Percentiles rank a stretch among this genome's conserved stretches.
Conservation (phyloP, 768 basidiomycete genomes). For the Mycena amicta region DNA sequence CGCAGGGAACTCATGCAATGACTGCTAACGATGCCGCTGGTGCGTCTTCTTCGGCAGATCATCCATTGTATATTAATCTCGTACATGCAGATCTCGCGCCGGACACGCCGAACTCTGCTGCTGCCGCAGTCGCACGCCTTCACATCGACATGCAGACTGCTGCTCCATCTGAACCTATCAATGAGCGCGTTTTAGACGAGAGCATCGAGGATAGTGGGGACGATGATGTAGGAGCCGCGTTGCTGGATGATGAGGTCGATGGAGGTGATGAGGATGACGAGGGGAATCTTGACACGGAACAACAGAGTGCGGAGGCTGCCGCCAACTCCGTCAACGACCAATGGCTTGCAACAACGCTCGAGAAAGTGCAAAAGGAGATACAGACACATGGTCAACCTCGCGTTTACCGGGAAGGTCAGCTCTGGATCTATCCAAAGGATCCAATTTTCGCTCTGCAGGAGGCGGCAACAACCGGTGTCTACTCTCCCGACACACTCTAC, state of each 20-base stretch:
- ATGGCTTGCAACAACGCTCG: conserved; percentile 5
- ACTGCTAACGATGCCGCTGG: background rate
- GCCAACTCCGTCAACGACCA: conserved; percentile 2
- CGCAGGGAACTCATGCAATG: conserved; percentile 1
- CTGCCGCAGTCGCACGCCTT: background rate
- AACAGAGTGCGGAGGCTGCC: background rate
- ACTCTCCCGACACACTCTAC: conserved; percentile 6
- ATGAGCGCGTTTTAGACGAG: conserved; percentile 5
- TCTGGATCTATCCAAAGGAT: conserved; percentile 13
- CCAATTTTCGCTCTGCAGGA: conserved; percentile 15
- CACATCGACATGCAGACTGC: conserved; percentile 5
- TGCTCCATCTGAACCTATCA: background rate
- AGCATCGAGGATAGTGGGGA: conserved; percentile 1
- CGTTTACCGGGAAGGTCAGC: conserved; percentile 3
- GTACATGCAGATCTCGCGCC: background rate
- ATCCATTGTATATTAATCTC: background rate
- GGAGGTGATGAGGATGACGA: conserved; percentile 6
- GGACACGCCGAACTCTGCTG: background rate
- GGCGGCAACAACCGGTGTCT: conserved; percentile 5
- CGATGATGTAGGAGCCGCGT: background rate
- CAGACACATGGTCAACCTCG: conserved; percentile 2
- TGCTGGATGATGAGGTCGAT: conserved; percentile 7
- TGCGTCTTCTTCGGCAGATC: background rate
- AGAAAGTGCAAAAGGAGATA: conserved; percentile 7
- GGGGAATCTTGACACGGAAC: background rate